phyloP scores from a whole-genome alignment of 192 early-diverging fungal species.

The Coemansia sp. region DNA sequence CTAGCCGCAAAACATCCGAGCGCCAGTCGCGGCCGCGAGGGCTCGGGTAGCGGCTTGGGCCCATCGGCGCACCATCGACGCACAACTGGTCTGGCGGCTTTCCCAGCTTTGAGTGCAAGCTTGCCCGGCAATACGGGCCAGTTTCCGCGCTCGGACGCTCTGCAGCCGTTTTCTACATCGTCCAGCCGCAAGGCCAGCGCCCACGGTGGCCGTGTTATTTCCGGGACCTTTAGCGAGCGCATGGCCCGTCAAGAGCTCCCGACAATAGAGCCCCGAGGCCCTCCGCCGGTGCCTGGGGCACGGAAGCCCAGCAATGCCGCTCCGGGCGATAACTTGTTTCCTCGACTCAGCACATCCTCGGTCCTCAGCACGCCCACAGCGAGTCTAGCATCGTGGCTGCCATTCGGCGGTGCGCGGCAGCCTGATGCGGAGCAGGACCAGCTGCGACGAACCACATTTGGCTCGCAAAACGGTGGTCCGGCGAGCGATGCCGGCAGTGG shows the following conservation, averaged over 20 bases:
- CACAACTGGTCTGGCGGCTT: slow-evolving; percentile 19
- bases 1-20: background rate
- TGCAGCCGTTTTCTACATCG: background rate
- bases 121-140: background rate
- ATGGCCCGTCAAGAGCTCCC: no score
- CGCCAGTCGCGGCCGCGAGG: slow-evolving; percentile 1
- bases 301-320: slow-evolving; percentile 1
- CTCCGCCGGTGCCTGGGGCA: slow-evolving; percentile 1
- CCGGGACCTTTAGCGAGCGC: slow-evolving; percentile 2
- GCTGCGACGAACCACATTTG: background rate
- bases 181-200: slow-evolving; percentile 8
- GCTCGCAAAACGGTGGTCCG: slow-evolving; percentile 1
- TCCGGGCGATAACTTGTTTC: background rate
- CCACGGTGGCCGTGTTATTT: background rate
- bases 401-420: slow-evolving; percentile 19
- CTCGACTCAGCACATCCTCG: slow-evolving; percentile 38
- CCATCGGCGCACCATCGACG: background rate
- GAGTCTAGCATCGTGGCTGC: slow-evolving; percentile 36
- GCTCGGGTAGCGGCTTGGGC: background rate
- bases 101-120: slow-evolving; percentile 21
- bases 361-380: slow-evolving; percentile 34
- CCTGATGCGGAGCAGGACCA: slow-evolving; percentile 9
- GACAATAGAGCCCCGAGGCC: background rate
- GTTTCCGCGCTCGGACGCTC: background rate
- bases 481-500: slow-evolving; percentile 40